These are phyloP conservation scores for Neurospora africana DNA, from an alignment of 495 filamentous ascomycete genomes.

Conservation along the genomic window DNA sequence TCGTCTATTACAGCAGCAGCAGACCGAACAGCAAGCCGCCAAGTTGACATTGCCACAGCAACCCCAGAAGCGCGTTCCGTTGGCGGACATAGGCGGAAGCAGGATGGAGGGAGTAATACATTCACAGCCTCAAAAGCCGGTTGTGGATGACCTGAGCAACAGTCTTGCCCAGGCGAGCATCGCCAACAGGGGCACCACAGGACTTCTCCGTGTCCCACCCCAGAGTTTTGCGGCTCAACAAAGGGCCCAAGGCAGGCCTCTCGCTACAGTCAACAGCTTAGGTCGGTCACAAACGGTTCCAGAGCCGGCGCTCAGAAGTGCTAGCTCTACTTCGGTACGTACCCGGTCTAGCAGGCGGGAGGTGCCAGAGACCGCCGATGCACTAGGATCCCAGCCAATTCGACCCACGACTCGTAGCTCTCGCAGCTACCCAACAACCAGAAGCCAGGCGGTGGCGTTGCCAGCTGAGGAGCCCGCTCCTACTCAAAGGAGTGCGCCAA, in stretches of 20 bases:
- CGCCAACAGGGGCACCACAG: slow-evolving; percentile 8
- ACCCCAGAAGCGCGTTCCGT: background rate
- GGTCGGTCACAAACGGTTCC: slow-evolving; percentile 11
- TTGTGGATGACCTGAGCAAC: slow-evolving; percentile 13
- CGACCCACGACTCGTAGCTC: slow-evolving; percentile 16
- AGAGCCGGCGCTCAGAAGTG: slow-evolving; percentile 11
- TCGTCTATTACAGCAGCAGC: slow-evolving; percentile 16
- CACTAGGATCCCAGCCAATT: slow-evolving; percentile 1
- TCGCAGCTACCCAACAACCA: slow-evolving; percentile 15
- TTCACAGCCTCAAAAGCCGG: background rate
- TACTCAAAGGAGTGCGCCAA: background rate
- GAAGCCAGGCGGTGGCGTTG: slow-evolving; percentile 8
- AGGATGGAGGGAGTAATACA: slow-evolving; percentile 1
- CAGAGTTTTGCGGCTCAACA: slow-evolving; percentile 53
- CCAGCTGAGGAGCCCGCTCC: slow-evolving; percentile 3
- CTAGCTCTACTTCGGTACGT: slow-evolving; percentile 3
- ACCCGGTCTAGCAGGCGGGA: background rate
- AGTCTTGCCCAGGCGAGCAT: slow-evolving; percentile 13
- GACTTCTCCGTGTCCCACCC: slow-evolving; percentile 34
- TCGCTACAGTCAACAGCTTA: slow-evolving; percentile 10
- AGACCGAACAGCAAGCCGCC: background rate
- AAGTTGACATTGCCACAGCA: background rate
- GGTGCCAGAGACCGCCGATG: slow-evolving; percentile 6
- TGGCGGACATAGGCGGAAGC: background rate
- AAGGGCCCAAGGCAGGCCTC: slow-evolving; percentile 33